Evolutionary conservation across 2,329 filamentous ascomycete species (phyloP), one percentile per base, ranked within the genome.

Genomic region (Sarocladium brachiariae): DNA sequence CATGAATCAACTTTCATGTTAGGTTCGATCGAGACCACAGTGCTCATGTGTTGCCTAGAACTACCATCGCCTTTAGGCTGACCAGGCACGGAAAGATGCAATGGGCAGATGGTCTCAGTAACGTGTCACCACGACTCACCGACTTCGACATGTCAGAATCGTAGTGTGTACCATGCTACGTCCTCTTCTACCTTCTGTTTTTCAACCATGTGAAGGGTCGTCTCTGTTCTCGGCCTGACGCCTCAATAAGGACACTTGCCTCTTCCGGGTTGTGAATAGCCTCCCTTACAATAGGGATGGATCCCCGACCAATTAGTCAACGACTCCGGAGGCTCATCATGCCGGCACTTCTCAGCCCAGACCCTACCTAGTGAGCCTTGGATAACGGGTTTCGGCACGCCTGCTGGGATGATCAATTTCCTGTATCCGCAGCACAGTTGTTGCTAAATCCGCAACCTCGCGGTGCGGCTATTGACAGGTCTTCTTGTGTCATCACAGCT

Each of bases 181-280:
- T n/a, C n/a, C n/a, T n/a, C n/a, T n/a, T n/a, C n/a, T n/a, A n/a
- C n/a, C n/a, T n/a, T n/a, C n/a, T n/a, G n/a, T n/a, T n/a, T n/a
- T n/a, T n/a, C n/a, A n/a, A n/a, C n/a, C n/a, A n/a, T n/a, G n/a
- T n/a, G n/a, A n/a, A n/a, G n/a, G n/a, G n/a, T n/a, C n/a, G n/a
- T n/a, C n/a, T n/a, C n/a, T n/a, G n/a, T n/a, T n/a, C n/a, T n/a
- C n/a, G n/a, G n/a, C n/a, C n/a, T n/a, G n/a, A n/a, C n/a, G n/a
- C n/a, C n/a, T n/a, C n/a, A n/a, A n/a, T n/a, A n/a, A n/a, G n/a
- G 8, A 19, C 43, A 47, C 43, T 47, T 47, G 6, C 43, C 43
- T 47, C 25, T 33, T 47, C 33, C 27, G 43, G 43, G 43, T 47
- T 47, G 25, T 47, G 43, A 47, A 47, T 47, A 47, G 43, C 43